Evolutionary conservation across 768 basidiomycete genomes (phyloP), one percentile per base, ranked within the genome.

Genomic region (Scleroderma bovista): DNA sequence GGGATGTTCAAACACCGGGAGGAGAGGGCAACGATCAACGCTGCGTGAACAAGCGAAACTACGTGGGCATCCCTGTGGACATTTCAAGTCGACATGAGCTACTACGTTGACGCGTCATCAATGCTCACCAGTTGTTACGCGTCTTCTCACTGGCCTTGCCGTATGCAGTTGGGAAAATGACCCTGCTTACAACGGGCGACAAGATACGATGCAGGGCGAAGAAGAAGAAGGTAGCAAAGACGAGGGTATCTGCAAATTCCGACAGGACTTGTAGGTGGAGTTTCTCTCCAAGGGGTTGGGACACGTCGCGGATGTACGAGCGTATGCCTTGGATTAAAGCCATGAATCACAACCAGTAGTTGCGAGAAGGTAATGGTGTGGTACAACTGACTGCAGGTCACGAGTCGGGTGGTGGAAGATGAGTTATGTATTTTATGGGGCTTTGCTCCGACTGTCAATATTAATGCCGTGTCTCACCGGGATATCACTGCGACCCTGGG

Each of bases 21-120:
- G 1, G 88, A 77, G 20, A 86, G 72, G 1, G 83, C 80, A 31
- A 91, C 73, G 47, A 88, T 74, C 46, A 88, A 60, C 20, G 87
- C 47, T 0, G 85, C 81, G 60, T 93, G 88, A 1, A 81, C 69
- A 56, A 90, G 80, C 0, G 91, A 90, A 22, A 84, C 80, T 31
- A 84, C 70, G 52, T 81, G 88, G 50, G 82, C 78, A 42, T 78
- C 75, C 86, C 86, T 88, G 56, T 10, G 22, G 20, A 39, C 2
- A 13, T 15, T 33, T 58, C n/a, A 51, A 41, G 34, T 17, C n/a
- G 23, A 2, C 22, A 33, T 11, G 22, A 24, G n/a, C 42, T 20
- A 15, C 9, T 29, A 29, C 26, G 26, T 29, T 29, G 26, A 40
- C 19, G n/a, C 19, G 17, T 26, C 39, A 9, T 24, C 17, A 48